Evolutionary conservation across 331 rosid species (phyloP), one percentile per base, ranked within the genome.

Genomic region (Spiraea crenata): DNA sequence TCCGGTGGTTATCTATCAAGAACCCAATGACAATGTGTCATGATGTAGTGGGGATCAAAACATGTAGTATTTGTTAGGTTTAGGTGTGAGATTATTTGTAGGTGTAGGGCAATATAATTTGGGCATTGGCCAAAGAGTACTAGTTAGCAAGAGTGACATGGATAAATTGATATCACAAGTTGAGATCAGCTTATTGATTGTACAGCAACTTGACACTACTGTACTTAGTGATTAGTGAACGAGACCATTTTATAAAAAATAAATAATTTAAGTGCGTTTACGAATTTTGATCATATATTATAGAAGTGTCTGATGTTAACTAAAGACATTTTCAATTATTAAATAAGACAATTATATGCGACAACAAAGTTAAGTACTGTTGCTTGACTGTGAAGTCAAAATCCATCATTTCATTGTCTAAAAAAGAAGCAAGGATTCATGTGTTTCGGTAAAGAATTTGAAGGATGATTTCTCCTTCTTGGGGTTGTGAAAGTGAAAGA

Each of bases 1-100:
- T 79, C 87, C 0, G 73, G 85, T 52, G 77, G 67, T 9, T 78
- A 80, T 82, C 75, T 70, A 14, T 76, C 89, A 5, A 63, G 71
- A 69, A 77, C 81, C 39, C 78, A 78, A 63, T 83, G 57, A 72
- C 69, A 58, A 41, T 44, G 70, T 70, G 74, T 45, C 9, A 54
- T 19, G 46, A 13, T 50, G 78, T 17, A 7, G 42, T 15, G 8
- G 45, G 37, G 65, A 38, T 15, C 12, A 63, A 35, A 58, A 34
- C 25, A 51, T 67, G 39, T 67, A 39, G 11, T 51, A 39, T 67
- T 51, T 51, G 39, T 11, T 51, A 38, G 54, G 34, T 14, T 20
- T 42, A 72, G 76, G 45, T 4, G 65, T 72, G 42, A 63, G 42
- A 64, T 72, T 52, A 54, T 76, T 76, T 49, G 64, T 69, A 69